phyloP scores from a whole-genome alignment of 495 filamentous ascomycete genomes.

The Neurospora terricola region DNA sequence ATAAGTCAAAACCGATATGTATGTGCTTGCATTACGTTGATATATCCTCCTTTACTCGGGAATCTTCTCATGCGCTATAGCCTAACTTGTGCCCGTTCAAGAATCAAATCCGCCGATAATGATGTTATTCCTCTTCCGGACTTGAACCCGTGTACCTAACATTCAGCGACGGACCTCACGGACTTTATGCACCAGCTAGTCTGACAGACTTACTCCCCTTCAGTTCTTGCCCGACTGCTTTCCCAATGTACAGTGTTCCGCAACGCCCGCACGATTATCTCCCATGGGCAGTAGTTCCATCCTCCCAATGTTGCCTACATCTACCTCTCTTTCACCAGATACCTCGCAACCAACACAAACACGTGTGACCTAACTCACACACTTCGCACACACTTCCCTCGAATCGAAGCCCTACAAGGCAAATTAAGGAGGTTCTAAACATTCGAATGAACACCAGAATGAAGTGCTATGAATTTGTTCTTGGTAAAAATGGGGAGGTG shows the following conservation, averaged over 20 bases:
- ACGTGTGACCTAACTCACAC: not conserved
- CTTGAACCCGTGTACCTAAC: not conserved
- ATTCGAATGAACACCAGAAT: not conserved
- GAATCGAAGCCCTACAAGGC: not conserved
- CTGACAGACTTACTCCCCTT: no score
- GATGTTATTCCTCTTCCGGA: not conserved
- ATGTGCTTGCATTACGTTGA: not conserved
- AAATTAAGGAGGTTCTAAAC: not conserved
- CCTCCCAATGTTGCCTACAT: not conserved
- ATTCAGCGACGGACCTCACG: no score
- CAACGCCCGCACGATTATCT: not conserved
- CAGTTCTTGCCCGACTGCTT: no score
- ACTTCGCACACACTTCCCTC: not conserved
- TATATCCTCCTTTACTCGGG: not conserved
- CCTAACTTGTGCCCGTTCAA: not conserved
- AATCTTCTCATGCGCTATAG: not conserved
- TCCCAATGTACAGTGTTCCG: not conserved
- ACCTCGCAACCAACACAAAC: not conserved
- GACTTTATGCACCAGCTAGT: no score
- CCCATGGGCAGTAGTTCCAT: not conserved
- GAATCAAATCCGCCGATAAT: not conserved
- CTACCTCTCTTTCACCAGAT: not conserved
- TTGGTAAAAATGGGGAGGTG: not conserved
- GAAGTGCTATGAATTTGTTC: not conserved
- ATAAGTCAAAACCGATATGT: no score